A percentile compares a stretch with the other conserved stretches of the same genome.
Evolutionary conservation across 2,329 filamentous ascomycete species (phyloP).

Genomic region (Ophiostoma angusticollis): DNA sequence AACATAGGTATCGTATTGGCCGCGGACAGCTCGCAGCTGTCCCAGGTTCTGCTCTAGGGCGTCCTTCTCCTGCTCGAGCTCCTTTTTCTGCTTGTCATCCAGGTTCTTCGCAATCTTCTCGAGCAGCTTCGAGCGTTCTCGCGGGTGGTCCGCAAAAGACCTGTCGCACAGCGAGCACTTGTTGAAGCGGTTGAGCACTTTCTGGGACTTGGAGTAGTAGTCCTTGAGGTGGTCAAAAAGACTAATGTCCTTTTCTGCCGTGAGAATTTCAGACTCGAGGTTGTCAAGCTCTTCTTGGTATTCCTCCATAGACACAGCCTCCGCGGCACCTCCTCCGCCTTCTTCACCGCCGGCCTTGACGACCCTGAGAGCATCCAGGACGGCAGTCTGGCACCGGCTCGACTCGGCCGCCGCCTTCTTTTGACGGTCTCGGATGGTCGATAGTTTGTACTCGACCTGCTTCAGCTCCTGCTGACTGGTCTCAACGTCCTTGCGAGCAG

Average conservation of each 20-base stretch:
- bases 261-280: slow-evolving; percentile 42
- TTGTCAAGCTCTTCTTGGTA: slow-evolving; percentile 38
- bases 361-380: slow-evolving; percentile 34
- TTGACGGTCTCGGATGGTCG: slow-evolving; percentile 49
- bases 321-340: slow-evolving; percentile 1
- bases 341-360: slow-evolving; percentile 25
- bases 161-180: slow-evolving; percentile 67
- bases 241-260: slow-evolving; percentile 53
- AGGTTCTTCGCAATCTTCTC: slow-evolving; percentile 53
- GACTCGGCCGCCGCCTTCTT: slow-evolving; percentile 52
- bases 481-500: slow-evolving; percentile 59
- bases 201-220: slow-evolving; percentile 58
- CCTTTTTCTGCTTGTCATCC: slow-evolving; percentile 48
- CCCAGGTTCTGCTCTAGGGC: slow-evolving; percentile 47
- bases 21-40: slow-evolving; percentile 47
- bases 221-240: slow-evolving; percentile 56
- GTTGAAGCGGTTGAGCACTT: slow-evolving; percentile 52
- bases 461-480: slow-evolving; percentile 58
- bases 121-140: slow-evolving; percentile 50
- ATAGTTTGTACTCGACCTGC: slow-evolving; percentile 62
- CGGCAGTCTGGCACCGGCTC: slow-evolving; percentile 44
- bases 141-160: slow-evolving; percentile 46
- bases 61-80: slow-evolving; percentile 37
- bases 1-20: slow-evolving; percentile 61
- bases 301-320: slow-evolving; percentile 34